Base-by-base conservation (phyloP, 2,329 filamentous ascomycete genomes). In the Fusarium luffae region DNA sequence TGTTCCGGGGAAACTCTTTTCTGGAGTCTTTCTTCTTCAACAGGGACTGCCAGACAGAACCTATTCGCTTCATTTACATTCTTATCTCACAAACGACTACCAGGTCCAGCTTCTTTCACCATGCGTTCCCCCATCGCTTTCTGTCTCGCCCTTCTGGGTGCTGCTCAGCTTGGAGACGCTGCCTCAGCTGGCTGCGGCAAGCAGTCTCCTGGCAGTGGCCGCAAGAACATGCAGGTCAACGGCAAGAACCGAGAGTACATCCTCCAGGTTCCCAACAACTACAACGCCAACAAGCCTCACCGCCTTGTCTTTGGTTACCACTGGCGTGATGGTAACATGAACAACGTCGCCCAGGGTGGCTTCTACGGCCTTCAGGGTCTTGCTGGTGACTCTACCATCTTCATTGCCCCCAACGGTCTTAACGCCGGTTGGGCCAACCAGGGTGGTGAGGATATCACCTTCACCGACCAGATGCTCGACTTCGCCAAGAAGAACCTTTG, bases 361-460 rank as follows among this genome's bases (percentile, higher is more conserved):
- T 83, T 78, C 72, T 84, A 84, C 66, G 82, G 82, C 5, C 76
- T 84, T 9, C 76, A 77, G 16, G 63, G 70, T 4, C 76, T 81
- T 11, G 75, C 79, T 12, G 70, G 74, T 21, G 78, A 79, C n/a
- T 76, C 69, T 10, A 78, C 81, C 58, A 82, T 85, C 67, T 82
- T 83, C 63, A 77, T 85, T 18, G 78, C 80, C 1, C 83, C 83
- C 23, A 74, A 83, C 46, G 82, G 82, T 12, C 68, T 81, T 30
- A 78, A 79, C 63, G 71, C 73, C 21, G 82, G 82, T 23, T 84
- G 82, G 82, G 81, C 71, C 37, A 84, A 84, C 75, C 66, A 64
- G 3, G 63, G 76, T 52, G 82, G 82, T 14, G 77, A 82, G 48
- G 83, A 84, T 54, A 69, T 83, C 42, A 74, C 73, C 0, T 82